Evolutionary conservation across 192 early-diverging fungal genomes (phyloP), one percentile per base, ranked within the genome.

Genomic region (Borealophlyctis nickersoniae): DNA sequence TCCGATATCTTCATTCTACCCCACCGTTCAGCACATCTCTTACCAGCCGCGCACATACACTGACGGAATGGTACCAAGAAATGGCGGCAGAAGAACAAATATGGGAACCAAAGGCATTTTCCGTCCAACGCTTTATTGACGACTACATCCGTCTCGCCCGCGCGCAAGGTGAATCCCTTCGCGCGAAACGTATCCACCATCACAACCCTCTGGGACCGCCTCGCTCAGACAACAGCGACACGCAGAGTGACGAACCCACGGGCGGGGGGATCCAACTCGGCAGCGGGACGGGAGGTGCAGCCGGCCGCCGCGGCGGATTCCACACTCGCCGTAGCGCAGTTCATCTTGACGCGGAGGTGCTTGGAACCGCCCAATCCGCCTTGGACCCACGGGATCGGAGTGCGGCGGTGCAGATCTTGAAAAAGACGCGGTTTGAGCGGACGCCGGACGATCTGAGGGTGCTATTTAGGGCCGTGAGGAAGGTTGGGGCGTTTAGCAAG

Each of bases 341-440:
- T 13, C 7, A 7, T 19, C 39, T 45, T 19, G n/a, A n/a, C n/a
- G n/a, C n/a, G n/a, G n/a, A n/a, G n/a, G n/a, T n/a, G n/a, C 39
- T 45, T 13, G 39, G 39, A 7, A 13, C 19, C 39, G 19, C 39
- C 9, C 19, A 7, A 7, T 23, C 9, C 3, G 26, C 36, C 16
- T 30, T 23, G 2, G 60, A 52, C 30, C 48, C 22, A 2, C n/a
- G 26, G 13, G 48, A 54, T 13, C 60, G 34, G 0, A 24, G 14
- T 3, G 29, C 48, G 11, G 48, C 49, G 9, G 32, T 73, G 1
- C 14, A n/a, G 13, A 52, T 62, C 28, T 31, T 62, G n/a, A 2
- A 19, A 36, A 73, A 73, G 58, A n/a, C 52, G 14, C 2, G 29
- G 16, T 72, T 67, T 51, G 72, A 71, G 39, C 30, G 72, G n/a